Evolutionary conservation across 441 rosid species (phyloP), one percentile per base, ranked within the genome.

Genomic region (Eutrema salsugineum): DNA sequence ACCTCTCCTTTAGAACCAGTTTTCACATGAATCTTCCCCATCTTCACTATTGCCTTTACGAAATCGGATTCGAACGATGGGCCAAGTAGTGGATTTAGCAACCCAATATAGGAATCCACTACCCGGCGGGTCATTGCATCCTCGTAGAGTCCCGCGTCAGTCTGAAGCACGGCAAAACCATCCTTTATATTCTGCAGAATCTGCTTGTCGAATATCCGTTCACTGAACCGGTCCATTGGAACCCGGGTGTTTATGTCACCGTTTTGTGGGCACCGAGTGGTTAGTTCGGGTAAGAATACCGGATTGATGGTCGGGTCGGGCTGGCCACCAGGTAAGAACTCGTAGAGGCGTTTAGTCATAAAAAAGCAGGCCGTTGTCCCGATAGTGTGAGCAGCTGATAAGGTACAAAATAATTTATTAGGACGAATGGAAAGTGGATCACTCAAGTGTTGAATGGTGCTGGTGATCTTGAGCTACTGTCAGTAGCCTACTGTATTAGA

Each of bases 341-440:
- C 46, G 82, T 89, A 91, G 33, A 91, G 91, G 44, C 94, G 75
- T 7, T 77, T 73, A 32, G 68, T 72, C 93, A 93, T 80, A 83
- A 91, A 91, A 85, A 91, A 91, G 73, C 97, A 93, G 5, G 97
- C 97, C 5, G 92, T 80, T 6, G 94, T 86, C n/a, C 98, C 97
- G 53, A 93, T 93, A 28, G 88, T 83, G 67, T 93, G 98, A 6
- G 91, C 98, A 35, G 89, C 92, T 92, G 84, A 65, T 69, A 51
- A 12, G 5, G 44, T n/a, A 27, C 14, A 68, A 10, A 30, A 57
- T 0, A 24, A 24, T 27, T 47, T 16, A 58, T 27, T 59, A 58
- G 32, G 16, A 22, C 11, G 2, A 71, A 30, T 11, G 32, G 5
- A 20, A 50, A 60, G 14, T 30, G 33, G 14, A 19, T 30, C n/a